phyloP scores from a whole-genome alignment of 306 rosid genomes.

The Lupinus albus region DNA sequence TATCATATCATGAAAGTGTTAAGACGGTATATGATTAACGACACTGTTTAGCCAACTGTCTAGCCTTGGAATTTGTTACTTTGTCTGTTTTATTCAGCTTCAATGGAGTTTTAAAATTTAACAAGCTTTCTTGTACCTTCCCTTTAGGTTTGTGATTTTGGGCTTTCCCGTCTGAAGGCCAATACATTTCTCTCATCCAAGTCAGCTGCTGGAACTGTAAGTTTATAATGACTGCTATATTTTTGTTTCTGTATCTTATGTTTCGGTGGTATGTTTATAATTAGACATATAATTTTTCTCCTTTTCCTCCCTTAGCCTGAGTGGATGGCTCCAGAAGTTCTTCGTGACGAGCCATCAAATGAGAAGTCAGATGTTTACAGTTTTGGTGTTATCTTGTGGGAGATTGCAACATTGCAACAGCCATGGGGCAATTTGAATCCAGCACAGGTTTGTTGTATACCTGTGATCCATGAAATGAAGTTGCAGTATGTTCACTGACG shows the following conservation, averaged over 20 bases:
- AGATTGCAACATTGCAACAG: slow-evolving; percentile 83
- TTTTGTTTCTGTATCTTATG: slow-evolving; percentile 27
- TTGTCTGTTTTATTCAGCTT: slow-evolving; percentile 1
- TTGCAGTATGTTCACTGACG: slow-evolving; percentile 4
- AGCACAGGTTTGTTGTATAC: slow-evolving; percentile 72
- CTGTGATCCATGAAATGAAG: slow-evolving; percentile 19
- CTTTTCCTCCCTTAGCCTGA: slow-evolving; percentile 63
- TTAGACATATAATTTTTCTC: slow-evolving; percentile 27
- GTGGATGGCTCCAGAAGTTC: slow-evolving; percentile 99
- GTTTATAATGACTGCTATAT: slow-evolving; percentile 43
- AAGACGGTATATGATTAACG: not conserved
- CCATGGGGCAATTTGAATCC: slow-evolving; percentile 96
- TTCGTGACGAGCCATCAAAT: slow-evolving; percentile 95
- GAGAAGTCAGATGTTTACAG: slow-evolving; percentile 97
- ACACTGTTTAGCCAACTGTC: slow-evolving; percentile 19
- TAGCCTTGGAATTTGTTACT: not conserved
- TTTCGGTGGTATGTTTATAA: slow-evolving; percentile 1
- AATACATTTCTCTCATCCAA: slow-evolving; percentile 95
- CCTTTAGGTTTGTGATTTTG: slow-evolving; percentile 90
- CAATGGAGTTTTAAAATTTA: slow-evolving; percentile 1
- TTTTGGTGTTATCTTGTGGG: slow-evolving; percentile 97
- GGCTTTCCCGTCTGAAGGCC: slow-evolving; percentile 95
- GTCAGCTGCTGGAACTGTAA: slow-evolving; percentile 98
- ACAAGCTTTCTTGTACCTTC: slow-evolving; percentile 23
- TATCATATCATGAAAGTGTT: slow-evolving; percentile 19